phyloP scores from a whole-genome alignment of 148 eudicot species.

The Persicaria maculosa region DNA sequence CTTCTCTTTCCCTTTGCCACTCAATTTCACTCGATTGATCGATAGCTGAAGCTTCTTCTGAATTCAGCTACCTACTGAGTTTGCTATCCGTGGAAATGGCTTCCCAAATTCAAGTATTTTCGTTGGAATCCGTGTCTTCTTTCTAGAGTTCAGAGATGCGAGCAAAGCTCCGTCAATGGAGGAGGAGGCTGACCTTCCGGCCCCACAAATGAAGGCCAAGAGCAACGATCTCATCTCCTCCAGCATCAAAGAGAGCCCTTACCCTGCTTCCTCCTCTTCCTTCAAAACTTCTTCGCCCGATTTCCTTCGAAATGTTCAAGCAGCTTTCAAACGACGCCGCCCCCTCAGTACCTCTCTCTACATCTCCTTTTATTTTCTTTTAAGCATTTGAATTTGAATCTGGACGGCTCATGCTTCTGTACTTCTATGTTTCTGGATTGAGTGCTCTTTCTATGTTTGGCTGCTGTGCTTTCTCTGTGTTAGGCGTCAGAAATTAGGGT shows the following conservation, averaged over 20 bases:
- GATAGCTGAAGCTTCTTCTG: not conserved
- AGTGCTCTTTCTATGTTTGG: too few species aligned
- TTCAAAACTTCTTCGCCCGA: slow-evolving; percentile 44
- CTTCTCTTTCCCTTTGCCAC: not conserved
- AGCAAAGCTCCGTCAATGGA: slow-evolving; percentile 14
- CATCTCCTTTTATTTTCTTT: not conserved
- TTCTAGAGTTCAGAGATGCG: not conserved
- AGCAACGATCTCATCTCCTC: slow-evolving; percentile 27
- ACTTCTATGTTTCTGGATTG: too few species aligned
- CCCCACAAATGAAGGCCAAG: slow-evolving; percentile 13
- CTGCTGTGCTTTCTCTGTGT: too few species aligned
- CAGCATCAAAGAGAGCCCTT: slow-evolving; percentile 33
- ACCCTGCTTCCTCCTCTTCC: slow-evolving; percentile 34
- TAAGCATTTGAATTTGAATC: not conserved
- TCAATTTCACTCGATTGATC: not conserved
- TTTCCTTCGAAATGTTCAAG: slow-evolving; percentile 67
- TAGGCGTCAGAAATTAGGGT: too few species aligned
- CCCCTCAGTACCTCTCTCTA: slow-evolving; percentile 37
- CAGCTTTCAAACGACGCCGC: slow-evolving; percentile 90
- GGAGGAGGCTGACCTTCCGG: slow-evolving; percentile 16
- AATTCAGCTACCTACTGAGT: not conserved
- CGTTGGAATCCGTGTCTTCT: not conserved
- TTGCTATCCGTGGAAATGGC: not conserved
- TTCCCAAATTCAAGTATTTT: not conserved
- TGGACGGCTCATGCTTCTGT: not conserved